These are phyloP conservation scores for Taiwanofungus camphoratus DNA, from an alignment of 1,284 basidiomycete genomes.

Conservation along the genomic window DNA sequence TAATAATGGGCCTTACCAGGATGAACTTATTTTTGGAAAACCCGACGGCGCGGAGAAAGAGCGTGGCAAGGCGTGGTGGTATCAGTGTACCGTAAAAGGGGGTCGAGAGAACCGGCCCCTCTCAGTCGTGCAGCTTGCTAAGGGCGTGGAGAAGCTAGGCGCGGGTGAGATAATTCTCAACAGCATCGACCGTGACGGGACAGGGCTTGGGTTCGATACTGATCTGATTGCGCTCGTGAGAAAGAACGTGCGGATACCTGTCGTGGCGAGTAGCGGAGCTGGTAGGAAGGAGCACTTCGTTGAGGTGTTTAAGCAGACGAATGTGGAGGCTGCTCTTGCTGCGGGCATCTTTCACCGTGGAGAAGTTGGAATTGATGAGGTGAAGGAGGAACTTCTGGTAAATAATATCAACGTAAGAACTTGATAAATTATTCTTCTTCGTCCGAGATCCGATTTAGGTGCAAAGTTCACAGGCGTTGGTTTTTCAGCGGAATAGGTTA, in stretches of 20 bases:
- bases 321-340: slow-evolving; percentile 89
- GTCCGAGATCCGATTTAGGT: too few species aligned
- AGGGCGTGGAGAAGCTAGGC: slow-evolving; percentile 84
- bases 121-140: slow-evolving; percentile 90
- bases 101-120: slow-evolving; percentile 85
- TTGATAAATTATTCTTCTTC: not conserved
- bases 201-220: slow-evolving; percentile 89
- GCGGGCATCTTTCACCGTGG: slow-evolving; percentile 97
- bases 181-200: slow-evolving; percentile 95
- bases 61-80: slow-evolving; percentile 91
- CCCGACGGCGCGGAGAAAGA: slow-evolving; percentile 47
- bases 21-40: slow-evolving; percentile 60
- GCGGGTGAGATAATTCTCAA: slow-evolving; percentile 96
- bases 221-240: slow-evolving; percentile 80
- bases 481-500: not conserved
- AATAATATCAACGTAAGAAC: slow-evolving; percentile 50
- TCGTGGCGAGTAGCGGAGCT: slow-evolving; percentile 93
- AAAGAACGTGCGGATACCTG: slow-evolving; percentile 78
- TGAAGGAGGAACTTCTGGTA: slow-evolving; percentile 54
- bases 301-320: slow-evolving; percentile 76
- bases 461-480: too few species aligned
- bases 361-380: slow-evolving; percentile 72
- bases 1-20: slow-evolving; percentile 65
- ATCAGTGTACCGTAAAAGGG: slow-evolving; percentile 95
- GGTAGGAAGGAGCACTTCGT: slow-evolving; percentile 81